These are phyloP conservation scores for Ophiostoma tasmaniense DNA, from an alignment of 2,329 filamentous ascomycete genomes.

Conservation along the genomic window DNA sequence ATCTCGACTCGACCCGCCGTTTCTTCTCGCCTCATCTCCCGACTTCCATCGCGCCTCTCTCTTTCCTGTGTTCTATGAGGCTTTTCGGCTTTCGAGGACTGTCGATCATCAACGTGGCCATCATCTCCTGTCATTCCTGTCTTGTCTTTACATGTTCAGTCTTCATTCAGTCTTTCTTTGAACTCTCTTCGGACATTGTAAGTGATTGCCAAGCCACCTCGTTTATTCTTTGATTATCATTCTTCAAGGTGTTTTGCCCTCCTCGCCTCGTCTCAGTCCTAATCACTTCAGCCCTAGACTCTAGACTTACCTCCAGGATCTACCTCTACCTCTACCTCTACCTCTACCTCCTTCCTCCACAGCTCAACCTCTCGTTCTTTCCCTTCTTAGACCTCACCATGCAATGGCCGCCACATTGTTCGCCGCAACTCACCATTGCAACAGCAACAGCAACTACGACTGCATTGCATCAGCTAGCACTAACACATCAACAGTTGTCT, in stretches of 20 bases:
- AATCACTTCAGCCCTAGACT: background rate
- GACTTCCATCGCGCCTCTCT: background rate
- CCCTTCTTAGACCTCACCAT: background rate
- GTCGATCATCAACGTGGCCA: background rate
- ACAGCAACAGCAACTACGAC: background rate
- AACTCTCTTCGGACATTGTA: background rate
- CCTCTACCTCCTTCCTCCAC: background rate
- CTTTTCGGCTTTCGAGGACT: background rate
- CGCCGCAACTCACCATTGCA: background rate
- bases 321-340: background rate
- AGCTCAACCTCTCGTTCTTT: background rate
- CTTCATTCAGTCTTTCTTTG: background rate
- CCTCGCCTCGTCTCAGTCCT: background rate
- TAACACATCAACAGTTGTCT: background rate
- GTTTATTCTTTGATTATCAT: background rate
- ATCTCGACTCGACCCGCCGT: background rate
- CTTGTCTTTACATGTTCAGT: background rate
- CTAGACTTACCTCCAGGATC: background rate
- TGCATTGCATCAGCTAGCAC: background rate
- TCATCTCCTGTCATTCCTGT: background rate
- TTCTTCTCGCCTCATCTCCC: background rate
- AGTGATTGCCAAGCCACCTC: background rate
- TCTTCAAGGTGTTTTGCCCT: background rate
- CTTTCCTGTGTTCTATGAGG: background rate
- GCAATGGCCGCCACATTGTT: background rate